These are phyloP conservation scores for Termitomyces sp. DNA, from an alignment of 768 basidiomycete genomes.

Conservation along the genomic window DNA sequence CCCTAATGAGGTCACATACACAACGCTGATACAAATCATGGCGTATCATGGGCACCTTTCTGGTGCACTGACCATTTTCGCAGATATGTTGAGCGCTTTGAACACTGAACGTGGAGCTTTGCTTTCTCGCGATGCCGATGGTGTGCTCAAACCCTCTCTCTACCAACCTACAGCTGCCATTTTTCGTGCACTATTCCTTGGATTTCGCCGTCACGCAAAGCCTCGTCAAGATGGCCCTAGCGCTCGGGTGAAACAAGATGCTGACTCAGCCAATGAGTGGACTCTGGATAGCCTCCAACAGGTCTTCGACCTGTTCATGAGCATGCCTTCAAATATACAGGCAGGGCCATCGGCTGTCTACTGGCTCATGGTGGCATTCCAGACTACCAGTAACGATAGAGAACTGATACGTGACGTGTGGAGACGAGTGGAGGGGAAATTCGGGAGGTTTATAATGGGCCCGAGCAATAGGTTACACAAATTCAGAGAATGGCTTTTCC, in stretches of 20 bases:
- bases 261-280: conserved; percentile 33
- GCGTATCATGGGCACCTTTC: conserved; percentile 66
- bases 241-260: not conserved
- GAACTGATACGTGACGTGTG: conserved; percentile 50
- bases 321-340: conserved; percentile 37
- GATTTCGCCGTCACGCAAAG: conserved; percentile 58
- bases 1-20: conserved; percentile 67
- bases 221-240: conserved; percentile 7
- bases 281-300: conserved; percentile 46
- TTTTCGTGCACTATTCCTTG: conserved; percentile 72
- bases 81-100: conserved; percentile 56
- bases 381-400: conserved; percentile 49
- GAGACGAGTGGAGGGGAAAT: conserved; percentile 49
- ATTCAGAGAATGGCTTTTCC: conserved; percentile 32
- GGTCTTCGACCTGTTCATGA: conserved; percentile 59
- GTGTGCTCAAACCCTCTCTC: conserved; percentile 18
- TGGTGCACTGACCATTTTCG: conserved; percentile 48
- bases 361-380: conserved; percentile 66
- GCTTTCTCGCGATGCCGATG: conserved; percentile 20
- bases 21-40: conserved; percentile 59
- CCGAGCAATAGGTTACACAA: conserved; percentile 35
- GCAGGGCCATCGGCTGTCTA: conserved; percentile 46
- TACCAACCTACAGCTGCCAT: conserved; percentile 43
- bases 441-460: conserved; percentile 38
- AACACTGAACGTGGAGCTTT: conserved; percentile 30